Conservation (phyloP, 495 filamentous ascomycete genomes). For the Hypoxylon fuscum region DNA sequence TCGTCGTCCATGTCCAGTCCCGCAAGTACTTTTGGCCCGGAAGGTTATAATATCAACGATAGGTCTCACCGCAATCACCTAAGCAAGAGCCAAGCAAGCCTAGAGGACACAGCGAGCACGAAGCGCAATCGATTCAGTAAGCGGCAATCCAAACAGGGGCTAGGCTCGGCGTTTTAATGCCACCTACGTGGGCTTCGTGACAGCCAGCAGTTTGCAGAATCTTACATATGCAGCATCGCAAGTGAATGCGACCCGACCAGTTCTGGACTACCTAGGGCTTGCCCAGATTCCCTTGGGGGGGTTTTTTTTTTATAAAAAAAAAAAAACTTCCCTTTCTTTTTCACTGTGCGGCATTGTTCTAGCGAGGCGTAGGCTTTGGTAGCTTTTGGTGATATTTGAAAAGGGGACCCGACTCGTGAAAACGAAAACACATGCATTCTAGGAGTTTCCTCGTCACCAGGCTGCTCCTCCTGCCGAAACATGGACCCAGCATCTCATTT, state of each 20-base stretch:
- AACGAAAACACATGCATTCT: conserved; percentile 42
- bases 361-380: conserved; percentile 50
- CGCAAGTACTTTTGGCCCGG: conserved; percentile 72
- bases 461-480: conserved; percentile 16
- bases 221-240: conserved; percentile 18
- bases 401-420: conserved; percentile 39
- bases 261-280: too few relatives aligned
- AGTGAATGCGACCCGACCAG: conserved; percentile 7
- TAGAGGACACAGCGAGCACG: conserved; percentile 62
- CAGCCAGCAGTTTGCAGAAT: conserved; percentile 27
- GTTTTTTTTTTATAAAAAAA: too few relatives aligned
- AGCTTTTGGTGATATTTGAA: conserved; percentile 44
- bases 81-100: conserved; percentile 63
- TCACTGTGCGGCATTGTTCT: conserved; percentile 46
- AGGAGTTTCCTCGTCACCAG: conserved; percentile 32
- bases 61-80: conserved; percentile 60
- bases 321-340: too few relatives aligned
- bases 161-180: conserved; percentile 80
- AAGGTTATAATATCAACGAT: conserved; percentile 56
- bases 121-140: conserved; percentile 86
- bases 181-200: conserved; percentile 4
- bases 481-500: conserved; percentile 36
- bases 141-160: conserved; percentile 87
- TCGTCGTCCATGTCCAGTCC: conserved; percentile 78
- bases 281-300: too few relatives aligned